Percentiles rank a stretch among this genome's conserved stretches.
Conservation (phyloP, 2,329 filamentous ascomycete genomes). For the Aspergillus intermedius region DNA sequence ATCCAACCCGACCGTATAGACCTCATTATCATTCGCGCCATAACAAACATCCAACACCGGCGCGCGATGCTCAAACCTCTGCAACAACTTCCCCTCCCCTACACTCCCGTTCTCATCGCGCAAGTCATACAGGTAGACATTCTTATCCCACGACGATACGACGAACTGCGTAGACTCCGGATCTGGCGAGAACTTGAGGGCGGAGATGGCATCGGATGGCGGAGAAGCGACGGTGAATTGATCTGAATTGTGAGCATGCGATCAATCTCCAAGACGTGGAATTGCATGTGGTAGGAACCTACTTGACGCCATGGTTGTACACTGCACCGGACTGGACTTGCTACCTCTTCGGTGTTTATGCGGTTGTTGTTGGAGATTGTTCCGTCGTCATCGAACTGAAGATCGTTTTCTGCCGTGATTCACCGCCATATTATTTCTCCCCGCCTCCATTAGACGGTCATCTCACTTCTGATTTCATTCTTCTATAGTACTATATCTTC, state of each 20-base stretch:
- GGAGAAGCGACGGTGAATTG: slow-evolving; percentile 80
- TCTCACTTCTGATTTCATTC: background rate
- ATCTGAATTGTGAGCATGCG: slow-evolving; percentile 30
- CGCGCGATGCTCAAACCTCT: slow-evolving; percentile 71
- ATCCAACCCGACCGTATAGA: slow-evolving; percentile 82
- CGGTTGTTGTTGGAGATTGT: slow-evolving; percentile 13
- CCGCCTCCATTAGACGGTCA: slow-evolving; percentile 8
- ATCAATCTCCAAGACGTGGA: background rate
- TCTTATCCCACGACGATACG: slow-evolving; percentile 92
- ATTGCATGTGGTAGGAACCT: slow-evolving; percentile 8
- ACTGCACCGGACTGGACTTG: slow-evolving; percentile 2
- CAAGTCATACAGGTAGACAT: slow-evolving; percentile 83
- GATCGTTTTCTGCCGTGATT: slow-evolving; percentile 26
- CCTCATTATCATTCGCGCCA: slow-evolving; percentile 71
- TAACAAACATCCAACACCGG: slow-evolving; percentile 91
- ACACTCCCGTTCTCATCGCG: slow-evolving; percentile 48
- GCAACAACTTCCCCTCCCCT: slow-evolving; percentile 57
- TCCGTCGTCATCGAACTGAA: slow-evolving; percentile 16
- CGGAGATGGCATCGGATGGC: slow-evolving; percentile 79
- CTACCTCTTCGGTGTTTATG: slow-evolving; percentile 7
- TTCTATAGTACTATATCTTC: background rate
- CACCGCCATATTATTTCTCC: slow-evolving; percentile 25
- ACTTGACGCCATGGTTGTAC: slow-evolving; percentile 38
- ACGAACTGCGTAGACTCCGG: slow-evolving; percentile 69
- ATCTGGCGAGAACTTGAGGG: slow-evolving; percentile 74